Evolutionary conservation across 495 filamentous ascomycete species (phyloP), one percentile per base, ranked within the genome.

Genomic region (Saxophila tyrrhenica): DNA sequence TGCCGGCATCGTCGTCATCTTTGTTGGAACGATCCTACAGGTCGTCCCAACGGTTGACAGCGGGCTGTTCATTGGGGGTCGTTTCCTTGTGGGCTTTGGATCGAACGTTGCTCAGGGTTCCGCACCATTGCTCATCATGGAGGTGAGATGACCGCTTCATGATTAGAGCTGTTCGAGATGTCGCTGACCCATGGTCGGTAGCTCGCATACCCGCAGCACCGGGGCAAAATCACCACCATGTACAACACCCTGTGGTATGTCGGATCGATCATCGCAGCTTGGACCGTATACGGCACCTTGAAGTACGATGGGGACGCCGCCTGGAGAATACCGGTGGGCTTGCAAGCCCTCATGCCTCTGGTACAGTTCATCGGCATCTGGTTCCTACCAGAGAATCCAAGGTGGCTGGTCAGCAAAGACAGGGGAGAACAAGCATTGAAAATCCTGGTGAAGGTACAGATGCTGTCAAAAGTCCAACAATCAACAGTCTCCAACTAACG

Each of bases 11-110:
- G 22, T 69, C 22, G 73, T 89, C 61, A 86, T 91, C 83, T 77
- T 87, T 53, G n/a, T 84, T 13, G 86, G 86, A 21, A 80, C 84
- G 48, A 73, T 85, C 32, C 82, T 89, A 52, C 84, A 87, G 55
- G 69, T 81, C 41, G 75, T 79, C 11, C 58, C 79, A 8, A 69
- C 39, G 1, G 42, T 78, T 46, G 73, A 57, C 23, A 7, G 17
- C 57, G 62, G 63, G 41, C 48, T 61, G 64, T 72, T 38, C 45
- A 60, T 38, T 22, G 54, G 47, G 2, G 54, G 54, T 8, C 41
- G 41, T 21, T 39, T 44, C 41, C 15, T 44, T 5, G 41, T 44
- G 16, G 41, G 41, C 20, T 21, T 44, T 8, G 41, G 41, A n/a
- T 44, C 41, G 16, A 44, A 44, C 46, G n/a, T 56, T 20, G 8